Conservation (phyloP, 208 protist genomes). For the Trypanosoma platydactyli region DNA sequence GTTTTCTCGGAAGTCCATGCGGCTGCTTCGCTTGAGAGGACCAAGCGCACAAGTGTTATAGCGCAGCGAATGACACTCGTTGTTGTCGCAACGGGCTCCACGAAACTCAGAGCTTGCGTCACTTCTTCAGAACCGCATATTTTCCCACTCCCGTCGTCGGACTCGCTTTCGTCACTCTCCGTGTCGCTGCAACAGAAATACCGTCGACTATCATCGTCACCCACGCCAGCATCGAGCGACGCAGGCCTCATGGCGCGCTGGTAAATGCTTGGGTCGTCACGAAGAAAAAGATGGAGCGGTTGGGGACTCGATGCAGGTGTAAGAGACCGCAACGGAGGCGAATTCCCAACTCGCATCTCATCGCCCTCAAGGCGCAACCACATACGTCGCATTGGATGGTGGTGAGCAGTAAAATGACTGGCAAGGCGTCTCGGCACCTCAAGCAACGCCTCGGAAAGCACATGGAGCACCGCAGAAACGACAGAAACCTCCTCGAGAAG, state of each 20-base stretch:
- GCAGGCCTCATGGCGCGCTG: neutral
- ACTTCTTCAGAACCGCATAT: neutral
- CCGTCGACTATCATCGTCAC: neutral
- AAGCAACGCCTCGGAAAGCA: slow-evolving; percentile 35
- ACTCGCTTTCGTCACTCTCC: slow-evolving; percentile 19
- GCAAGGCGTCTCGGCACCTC: slow-evolving; percentile 37
- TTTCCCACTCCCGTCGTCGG: neutral
- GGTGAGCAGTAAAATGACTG: slow-evolving; percentile 21
- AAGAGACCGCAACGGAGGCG: neutral
- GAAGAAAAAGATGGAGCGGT: slow-evolving; percentile 39
- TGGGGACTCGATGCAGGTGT: neutral
- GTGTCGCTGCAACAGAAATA: slow-evolving; percentile 32
- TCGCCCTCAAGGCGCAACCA: slow-evolving; percentile 38
- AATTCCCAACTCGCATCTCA: slow-evolving; percentile 15
- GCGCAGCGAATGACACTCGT: slow-evolving; percentile 16
- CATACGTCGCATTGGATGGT: slow-evolving; percentile 19
- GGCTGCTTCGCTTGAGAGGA: slow-evolving; percentile 1
- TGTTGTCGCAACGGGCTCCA: slow-evolving; percentile 25
- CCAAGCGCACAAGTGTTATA: slow-evolving; percentile 22
- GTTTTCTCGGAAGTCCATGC: neutral
- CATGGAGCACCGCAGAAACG: slow-evolving; percentile 31
- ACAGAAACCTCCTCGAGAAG: slow-evolving; percentile 6
- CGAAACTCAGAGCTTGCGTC: slow-evolving; percentile 17
- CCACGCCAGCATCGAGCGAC: neutral
- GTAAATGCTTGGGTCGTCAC: slow-evolving; percentile 22